Evolutionary conservation across 352 stramenopile species (phyloP), one percentile per base, ranked within the genome.

Genomic region (Phytophthora agathidicida): DNA sequence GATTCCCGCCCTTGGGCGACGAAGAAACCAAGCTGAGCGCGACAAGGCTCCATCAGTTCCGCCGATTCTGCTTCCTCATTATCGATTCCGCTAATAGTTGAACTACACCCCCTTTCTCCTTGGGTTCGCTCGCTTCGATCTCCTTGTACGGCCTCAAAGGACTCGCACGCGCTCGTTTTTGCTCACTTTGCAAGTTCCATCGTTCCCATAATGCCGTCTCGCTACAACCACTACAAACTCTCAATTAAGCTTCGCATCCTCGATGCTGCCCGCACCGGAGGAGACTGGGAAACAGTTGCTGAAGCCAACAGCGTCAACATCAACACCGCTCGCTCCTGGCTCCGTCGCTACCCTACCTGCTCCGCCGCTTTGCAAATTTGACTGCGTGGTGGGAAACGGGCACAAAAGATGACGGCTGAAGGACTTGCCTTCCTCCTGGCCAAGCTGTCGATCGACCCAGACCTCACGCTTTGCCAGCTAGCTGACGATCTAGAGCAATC

Each of bases 111-210:
- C 2, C 32, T 38, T 38, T 38, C 32, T 38, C 13, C 7, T 38
- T 38, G 32, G 32, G 32, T 38, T 38, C 32, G 32, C 32, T 38
- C n/a, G n/a, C n/a, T n/a, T n/a, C n/a, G n/a, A n/a, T n/a, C n/a
- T n/a, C 9, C 33, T 3, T 16, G 33, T 39, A 16, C 6, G 33
- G n/a, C n/a, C 33, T 10, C 13, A 16, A 16, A 1, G 33, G 33
- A 11, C 33, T 39, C 33, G n/a, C 33, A 39, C 14, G n/a, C 33
- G n/a, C n/a, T n/a, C 22, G 32, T n/a, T 7, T 19, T 2, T 38
- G 2, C 14, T 19, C 32, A 38, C 32, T 38, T 38, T 19, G 13
- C 32, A 38, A 38, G 4, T 20, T 38, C 8, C 32, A 9, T 20
- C 11, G 32, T 19, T 2, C 32, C 20, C 32, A 11, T n/a, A 11